Evolutionary conservation across 2,329 filamentous ascomycete species (phyloP).

Genomic region (Botrytis byssoidea): DNA sequence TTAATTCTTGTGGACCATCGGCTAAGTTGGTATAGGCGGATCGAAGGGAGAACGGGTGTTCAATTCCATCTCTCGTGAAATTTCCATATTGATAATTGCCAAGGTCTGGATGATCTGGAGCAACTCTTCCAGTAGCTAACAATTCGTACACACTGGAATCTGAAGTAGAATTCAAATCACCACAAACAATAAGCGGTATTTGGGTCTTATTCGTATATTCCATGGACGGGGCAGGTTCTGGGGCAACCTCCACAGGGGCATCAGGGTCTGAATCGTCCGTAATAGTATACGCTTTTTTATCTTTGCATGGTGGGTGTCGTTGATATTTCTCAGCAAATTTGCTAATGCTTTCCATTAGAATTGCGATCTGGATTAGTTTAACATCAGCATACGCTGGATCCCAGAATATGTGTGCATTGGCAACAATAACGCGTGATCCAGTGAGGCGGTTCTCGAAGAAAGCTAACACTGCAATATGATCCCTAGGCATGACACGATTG

Average conservation of each 20-base stretch:
- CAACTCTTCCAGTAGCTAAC: constrained; percentile 74
- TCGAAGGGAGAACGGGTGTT: constrained; percentile 90
- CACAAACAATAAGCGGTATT: constrained; percentile 87
- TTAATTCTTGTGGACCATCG: constrained; percentile 78
- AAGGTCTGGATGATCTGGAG: constrained; percentile 77
- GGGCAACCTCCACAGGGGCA: constrained; percentile 52
- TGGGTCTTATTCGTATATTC: constrained; percentile 84
- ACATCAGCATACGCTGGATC: constrained; percentile 88
- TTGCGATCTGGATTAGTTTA: constrained; percentile 93
- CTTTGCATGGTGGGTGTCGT: constrained; percentile 73
- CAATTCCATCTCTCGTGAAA: constrained; percentile 88
- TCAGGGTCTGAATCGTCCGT: constrained; percentile 46
- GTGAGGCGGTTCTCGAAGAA: constrained; percentile 92
- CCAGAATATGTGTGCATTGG: constrained; percentile 95
- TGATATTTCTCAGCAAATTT: constrained; percentile 85
- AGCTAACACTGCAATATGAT: constrained; percentile 89
- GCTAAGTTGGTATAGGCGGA: constrained; percentile 83
- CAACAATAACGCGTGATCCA: constrained; percentile 87
- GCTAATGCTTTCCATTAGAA: constrained; percentile 87
- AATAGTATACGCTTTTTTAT: constrained; percentile 56
- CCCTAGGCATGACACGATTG: constrained; percentile 97
- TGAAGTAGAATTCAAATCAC: constrained; percentile 90
- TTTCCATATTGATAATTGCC: constrained; percentile 83
- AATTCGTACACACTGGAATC: constrained; percentile 91
- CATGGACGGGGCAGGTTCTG: constrained; percentile 74